Conservation (phyloP, 805 yeast species). For the Komagataella kurtzmanii region DNA sequence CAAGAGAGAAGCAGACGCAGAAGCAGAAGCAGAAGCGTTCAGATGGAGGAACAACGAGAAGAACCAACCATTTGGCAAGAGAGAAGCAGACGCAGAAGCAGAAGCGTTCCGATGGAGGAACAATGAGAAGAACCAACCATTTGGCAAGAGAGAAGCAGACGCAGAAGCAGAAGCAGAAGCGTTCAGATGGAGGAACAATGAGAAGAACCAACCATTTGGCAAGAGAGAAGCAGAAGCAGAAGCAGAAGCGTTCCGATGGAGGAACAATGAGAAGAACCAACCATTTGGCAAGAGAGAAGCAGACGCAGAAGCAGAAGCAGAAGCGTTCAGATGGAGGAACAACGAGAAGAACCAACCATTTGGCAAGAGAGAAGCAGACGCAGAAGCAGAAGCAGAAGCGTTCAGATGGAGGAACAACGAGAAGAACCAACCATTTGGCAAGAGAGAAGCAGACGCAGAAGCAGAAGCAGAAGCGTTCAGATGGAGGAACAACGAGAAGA, state of each 20-base stretch:
- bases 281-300: slow-evolving; percentile 7
- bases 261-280: slow-evolving; percentile 4
- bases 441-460: slow-evolving; percentile 7
- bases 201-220: slow-evolving; percentile 4
- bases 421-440: slow-evolving; percentile 2
- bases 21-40: slow-evolving; percentile 12
- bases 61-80: slow-evolving; percentile 9
- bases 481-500: slow-evolving; percentile 3
- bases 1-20: slow-evolving; percentile 19
- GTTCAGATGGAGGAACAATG: slow-evolving; percentile 3
- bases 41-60: slow-evolving; percentile 6
- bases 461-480: slow-evolving; percentile 8
- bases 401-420: not conserved
- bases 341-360: slow-evolving; percentile 2
- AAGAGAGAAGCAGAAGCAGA: slow-evolving; percentile 9
- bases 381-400: slow-evolving; percentile 11
- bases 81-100: slow-evolving; percentile 2
- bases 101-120: slow-evolving; percentile 6
- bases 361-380: slow-evolving; percentile 8
- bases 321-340: slow-evolving; percentile 6
- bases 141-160: slow-evolving; percentile 9
- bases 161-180: slow-evolving; percentile 12
- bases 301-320: slow-evolving; percentile 4
- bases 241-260: slow-evolving; percentile 2
- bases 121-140: slow-evolving; percentile 1